phyloP scores from a whole-genome alignment of 2,329 filamentous ascomycete genomes.

The Cadophora malorum region DNA sequence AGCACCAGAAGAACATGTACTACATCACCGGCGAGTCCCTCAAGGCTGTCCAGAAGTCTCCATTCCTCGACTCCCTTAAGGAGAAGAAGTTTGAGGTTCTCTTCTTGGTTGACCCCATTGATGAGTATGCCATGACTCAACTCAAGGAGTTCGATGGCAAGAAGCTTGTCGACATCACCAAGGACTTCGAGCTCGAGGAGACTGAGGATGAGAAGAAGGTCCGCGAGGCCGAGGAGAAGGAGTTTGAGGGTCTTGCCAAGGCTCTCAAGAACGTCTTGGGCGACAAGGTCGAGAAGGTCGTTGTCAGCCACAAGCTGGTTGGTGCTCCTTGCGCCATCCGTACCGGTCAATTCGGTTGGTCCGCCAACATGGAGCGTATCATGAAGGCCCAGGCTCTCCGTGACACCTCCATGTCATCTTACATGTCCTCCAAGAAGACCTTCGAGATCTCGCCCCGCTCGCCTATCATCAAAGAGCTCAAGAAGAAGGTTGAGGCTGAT shows the following conservation, averaged over 20 bases:
- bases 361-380: slow-evolving; percentile 99
- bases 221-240: slow-evolving; percentile 97
- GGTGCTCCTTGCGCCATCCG: slow-evolving; percentile 97
- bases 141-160: slow-evolving; percentile 98
- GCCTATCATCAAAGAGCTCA: slow-evolving; percentile 97
- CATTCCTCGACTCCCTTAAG: slow-evolving; percentile 98
- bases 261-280: slow-evolving; percentile 98
- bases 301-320: slow-evolving; percentile 96
- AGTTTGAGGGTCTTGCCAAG: slow-evolving; percentile 94
- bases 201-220: slow-evolving; percentile 98
- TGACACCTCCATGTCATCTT: slow-evolving; percentile 99
- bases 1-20: slow-evolving; percentile 99
- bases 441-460: slow-evolving; percentile 99
- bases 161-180: slow-evolving; percentile 99
- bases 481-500: slow-evolving; percentile 98
- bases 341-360: slow-evolving; percentile 99
- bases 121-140: slow-evolving; percentile 48
- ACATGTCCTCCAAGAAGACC: slow-evolving; percentile 99
- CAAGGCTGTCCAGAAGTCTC: slow-evolving; percentile 97
- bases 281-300: slow-evolving; percentile 99
- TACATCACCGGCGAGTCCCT: slow-evolving; percentile 99
- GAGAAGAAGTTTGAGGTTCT: slow-evolving; percentile 99
- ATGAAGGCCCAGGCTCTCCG: slow-evolving; percentile 99
- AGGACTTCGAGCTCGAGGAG: slow-evolving; percentile 99
- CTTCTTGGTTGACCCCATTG: slow-evolving; percentile 97